Evolutionary conservation across 1,284 basidiomycete genomes (phyloP), one percentile per base, ranked within the genome.

Genomic region (Chalciporus sp.): DNA sequence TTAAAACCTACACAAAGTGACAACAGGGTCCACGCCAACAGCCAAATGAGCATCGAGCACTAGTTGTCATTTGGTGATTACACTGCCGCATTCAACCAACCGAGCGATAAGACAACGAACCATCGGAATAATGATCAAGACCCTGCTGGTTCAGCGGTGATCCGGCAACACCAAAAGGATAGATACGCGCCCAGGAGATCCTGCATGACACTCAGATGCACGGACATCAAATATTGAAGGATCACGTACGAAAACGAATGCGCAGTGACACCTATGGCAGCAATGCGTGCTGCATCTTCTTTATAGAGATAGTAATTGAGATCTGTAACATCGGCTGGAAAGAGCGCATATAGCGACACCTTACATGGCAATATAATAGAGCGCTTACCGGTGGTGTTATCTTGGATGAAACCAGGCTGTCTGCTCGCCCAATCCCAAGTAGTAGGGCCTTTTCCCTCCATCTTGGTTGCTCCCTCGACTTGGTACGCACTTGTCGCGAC

Each of bases 401-500:
- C 76, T 14, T 61, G 51, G 1, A 75, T 72, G 12, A 66, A 71
- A 19, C 69, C 68, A 9, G 73, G 74, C 50, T 77, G 75, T n/a
- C 73, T 67, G 50, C 70, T 73, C 46, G 74, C 76, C 77, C 76
- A 81, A 58, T 81, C 79, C 77, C 78, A 79, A 55, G 72, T 70
- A 4, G 71, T 73, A 1, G 77, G 78, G 1, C 77, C 78, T 51
- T 80, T 80, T 0, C 77, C 78, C 51, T 78, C 78, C 48, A 71
- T 70, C 55, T 78, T 79, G 3, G 67, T 72, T 5, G 77, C 77
- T 7, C 78, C 78, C 67, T 80, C 78, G 20, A 80, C 78, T 55
- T 80, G 77, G 59, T 76, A 79, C 5, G 77, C 75, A 26, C 77
- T 47, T 0, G 77, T 79, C 3, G 76, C 76, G 3, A 79, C 76